These are phyloP conservation scores for Termitomyces sp. DNA, from an alignment of 768 basidiomycete species.

Conservation along the genomic window DNA sequence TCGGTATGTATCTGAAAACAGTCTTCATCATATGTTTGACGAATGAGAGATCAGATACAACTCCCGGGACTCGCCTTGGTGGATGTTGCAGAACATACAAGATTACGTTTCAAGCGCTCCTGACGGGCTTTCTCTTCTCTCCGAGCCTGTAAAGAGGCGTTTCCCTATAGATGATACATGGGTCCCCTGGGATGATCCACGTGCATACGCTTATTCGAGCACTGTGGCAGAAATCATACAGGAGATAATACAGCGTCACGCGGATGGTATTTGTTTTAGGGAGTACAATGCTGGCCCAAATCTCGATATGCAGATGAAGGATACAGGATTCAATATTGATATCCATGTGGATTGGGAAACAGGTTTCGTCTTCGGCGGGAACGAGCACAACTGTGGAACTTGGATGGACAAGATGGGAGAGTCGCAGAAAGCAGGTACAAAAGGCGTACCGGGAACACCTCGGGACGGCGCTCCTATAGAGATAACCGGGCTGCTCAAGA, in stretches of 20 bases:
- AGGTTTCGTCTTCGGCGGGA: slow-evolving; percentile 87
- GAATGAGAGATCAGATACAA: slow-evolving; percentile 57
- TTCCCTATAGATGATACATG: slow-evolving; percentile 94
- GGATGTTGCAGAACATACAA: slow-evolving; percentile 98
- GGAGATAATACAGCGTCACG: slow-evolving; percentile 93
- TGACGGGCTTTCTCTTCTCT: slow-evolving; percentile 74
- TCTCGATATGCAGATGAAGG: slow-evolving; percentile 95
- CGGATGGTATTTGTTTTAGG: slow-evolving; percentile 86
- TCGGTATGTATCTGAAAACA: slow-evolving; percentile 39
- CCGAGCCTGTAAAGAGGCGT: slow-evolving; percentile 81
- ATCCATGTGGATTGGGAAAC: slow-evolving; percentile 96
- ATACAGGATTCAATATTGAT: slow-evolving; percentile 89
- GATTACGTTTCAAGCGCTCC: slow-evolving; percentile 85
- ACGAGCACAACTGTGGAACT: slow-evolving; percentile 79
- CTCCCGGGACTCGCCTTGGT: slow-evolving; percentile 98
- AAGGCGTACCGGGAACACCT: slow-evolving; percentile 93
- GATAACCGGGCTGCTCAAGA: slow-evolving; percentile 90
- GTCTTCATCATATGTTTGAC: background rate
- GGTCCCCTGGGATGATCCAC: slow-evolving; percentile 85
- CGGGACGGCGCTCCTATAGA: slow-evolving; percentile 95
- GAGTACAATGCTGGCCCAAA: slow-evolving; percentile 96
- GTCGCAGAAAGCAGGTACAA: slow-evolving; percentile 84
- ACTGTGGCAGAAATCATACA: slow-evolving; percentile 94
- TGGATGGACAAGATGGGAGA: slow-evolving; percentile 99
- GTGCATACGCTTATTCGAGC: slow-evolving; percentile 76